Evolutionary conservation across 148 eudicot species (phyloP), one percentile per base, ranked within the genome.

Genomic region (Vaccinium macrocarpon): DNA sequence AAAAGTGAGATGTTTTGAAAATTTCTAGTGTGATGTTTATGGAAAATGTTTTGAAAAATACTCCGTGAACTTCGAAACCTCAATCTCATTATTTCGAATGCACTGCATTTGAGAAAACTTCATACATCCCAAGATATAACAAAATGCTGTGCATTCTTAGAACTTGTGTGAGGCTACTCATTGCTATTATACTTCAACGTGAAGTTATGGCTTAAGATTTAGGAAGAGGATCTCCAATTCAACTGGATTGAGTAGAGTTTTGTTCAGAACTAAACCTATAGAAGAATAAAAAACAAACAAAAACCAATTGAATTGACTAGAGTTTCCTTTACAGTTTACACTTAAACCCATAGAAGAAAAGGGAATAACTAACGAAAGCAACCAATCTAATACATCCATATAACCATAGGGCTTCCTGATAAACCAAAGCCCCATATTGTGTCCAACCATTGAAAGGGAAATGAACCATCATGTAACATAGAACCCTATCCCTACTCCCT

Each of bases 401-500:
- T n/a, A n/a, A 51, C 62, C 27, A 76, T 82, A 87, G 57, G 50
- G 42, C 15, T 38, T 35, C 56, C 55, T 32, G 32, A 80, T 23
- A 78, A 32, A 71, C 27, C 48, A 50, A 13, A 32, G 56, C 16
- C 52, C 81, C 23, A 27, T 9, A 57, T 9, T 18, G 50, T 6
- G 32, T 48, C 35, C 5, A 53, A 52, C 32, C 61, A 78, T 52
- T 21, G n/a, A 29, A 52, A 78, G 64, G 81, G 21, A 35, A 61
- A 62, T 10, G 29, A 51, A 82, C 29, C 35, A 66, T 23, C 70
- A 15, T 57, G 76, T 61, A 85, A 71, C 68, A 78, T 75, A 25
- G 27, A 68, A 68, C 16, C 38, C n/a, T n/a, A n/a, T n/a, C n/a
- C n/a, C n/a, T n/a, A n/a, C n/a, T 61, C 66, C 25, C n/a, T 19